phyloP scores from a whole-genome alignment of 2,329 filamentous ascomycete genomes.

The Raffaelea arxii region DNA sequence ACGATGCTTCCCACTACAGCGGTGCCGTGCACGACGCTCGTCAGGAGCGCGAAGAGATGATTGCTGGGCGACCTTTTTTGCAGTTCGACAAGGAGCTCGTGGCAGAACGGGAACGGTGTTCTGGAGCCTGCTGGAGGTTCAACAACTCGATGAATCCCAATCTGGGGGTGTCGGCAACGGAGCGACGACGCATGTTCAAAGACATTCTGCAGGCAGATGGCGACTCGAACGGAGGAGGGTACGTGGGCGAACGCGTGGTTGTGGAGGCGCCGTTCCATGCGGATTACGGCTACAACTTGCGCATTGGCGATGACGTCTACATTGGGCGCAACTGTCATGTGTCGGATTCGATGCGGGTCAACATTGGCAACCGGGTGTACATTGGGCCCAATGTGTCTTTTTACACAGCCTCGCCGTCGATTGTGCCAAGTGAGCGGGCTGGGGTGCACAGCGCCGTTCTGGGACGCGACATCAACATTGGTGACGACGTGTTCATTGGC shows the following conservation, averaged over 20 bases:
- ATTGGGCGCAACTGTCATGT: constrained; percentile 79
- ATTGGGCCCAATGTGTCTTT: constrained; percentile 83
- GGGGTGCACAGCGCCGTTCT: constrained; percentile 64
- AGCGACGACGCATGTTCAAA: constrained; percentile 60
- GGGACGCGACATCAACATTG: constrained; percentile 65
- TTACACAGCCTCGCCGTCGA: constrained; percentile 63
- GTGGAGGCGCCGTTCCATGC: constrained; percentile 87
- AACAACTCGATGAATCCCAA: constrained; percentile 74
- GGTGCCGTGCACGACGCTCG: constrained; percentile 17
- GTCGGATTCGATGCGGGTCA: constrained; percentile 75
- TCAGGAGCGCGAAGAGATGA: constrained; percentile 83
- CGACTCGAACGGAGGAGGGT: constrained; percentile 43
- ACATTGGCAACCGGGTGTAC: constrained; percentile 66
- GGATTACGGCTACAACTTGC: constrained; percentile 93
- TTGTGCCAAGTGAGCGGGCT: constrained; percentile 62
- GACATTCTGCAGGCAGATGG: constrained; percentile 60
- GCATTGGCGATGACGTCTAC: constrained; percentile 73
- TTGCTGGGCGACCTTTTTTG: constrained; percentile 67
- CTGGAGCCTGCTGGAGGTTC: constrained; percentile 71
- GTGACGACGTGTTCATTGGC: constrained; percentile 77
- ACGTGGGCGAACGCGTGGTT: constrained; percentile 62
- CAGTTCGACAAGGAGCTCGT: constrained; percentile 70
- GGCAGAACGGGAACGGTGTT: constrained; percentile 77
- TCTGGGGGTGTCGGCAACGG: constrained; percentile 57
- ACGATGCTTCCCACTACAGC: no score